Percentiles rank a stretch among this genome's conserved stretches.
Conservation (phyloP, 352 stramenopile species). For the Phytopythium sindhum region DNA sequence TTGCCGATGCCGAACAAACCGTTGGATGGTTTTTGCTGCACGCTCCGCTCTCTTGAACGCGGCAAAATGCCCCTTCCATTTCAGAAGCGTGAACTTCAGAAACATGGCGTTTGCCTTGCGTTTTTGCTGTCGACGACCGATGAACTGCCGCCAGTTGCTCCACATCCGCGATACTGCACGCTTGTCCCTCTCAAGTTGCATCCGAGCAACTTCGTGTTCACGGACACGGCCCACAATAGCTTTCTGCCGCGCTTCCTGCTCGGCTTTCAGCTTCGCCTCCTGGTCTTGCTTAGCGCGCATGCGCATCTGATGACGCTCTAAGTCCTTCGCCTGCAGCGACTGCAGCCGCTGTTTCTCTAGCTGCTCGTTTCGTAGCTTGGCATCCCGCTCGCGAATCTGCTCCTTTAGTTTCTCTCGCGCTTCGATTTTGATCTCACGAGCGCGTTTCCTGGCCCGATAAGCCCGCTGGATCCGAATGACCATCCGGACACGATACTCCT, state of each 20-base stretch:
- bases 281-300: conserved; percentile 50
- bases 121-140: conserved; percentile 27
- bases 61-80: conserved; percentile 45
- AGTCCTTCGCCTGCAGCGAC: conserved; percentile 47
- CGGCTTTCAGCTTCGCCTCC: conserved; percentile 34
- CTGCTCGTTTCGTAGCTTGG: conserved; percentile 41
- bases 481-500: conserved; percentile 64
- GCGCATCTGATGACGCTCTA: conserved; percentile 51
- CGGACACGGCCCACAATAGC: conserved; percentile 44
- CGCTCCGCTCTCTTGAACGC: conserved; percentile 19
- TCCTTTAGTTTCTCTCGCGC: conserved; percentile 46
- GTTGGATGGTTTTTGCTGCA: conserved; percentile 40
- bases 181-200: conserved; percentile 19
- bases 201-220: conserved; percentile 43
- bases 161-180: conserved; percentile 24
- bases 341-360: conserved; percentile 59
- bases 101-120: conserved; percentile 54
- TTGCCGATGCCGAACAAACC: conserved; percentile 16
- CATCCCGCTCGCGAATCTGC: conserved; percentile 47
- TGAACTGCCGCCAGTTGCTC: conserved; percentile 32
- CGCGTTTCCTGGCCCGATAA: conserved; percentile 43
- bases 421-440: conserved; percentile 38
- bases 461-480: conserved; percentile 68
- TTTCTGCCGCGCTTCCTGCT: conserved; percentile 40
- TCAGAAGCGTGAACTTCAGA: conserved; percentile 57